Base-by-base conservation (phyloP, 2,329 filamentous ascomycete genomes). In the Phoma herbarum region DNA sequence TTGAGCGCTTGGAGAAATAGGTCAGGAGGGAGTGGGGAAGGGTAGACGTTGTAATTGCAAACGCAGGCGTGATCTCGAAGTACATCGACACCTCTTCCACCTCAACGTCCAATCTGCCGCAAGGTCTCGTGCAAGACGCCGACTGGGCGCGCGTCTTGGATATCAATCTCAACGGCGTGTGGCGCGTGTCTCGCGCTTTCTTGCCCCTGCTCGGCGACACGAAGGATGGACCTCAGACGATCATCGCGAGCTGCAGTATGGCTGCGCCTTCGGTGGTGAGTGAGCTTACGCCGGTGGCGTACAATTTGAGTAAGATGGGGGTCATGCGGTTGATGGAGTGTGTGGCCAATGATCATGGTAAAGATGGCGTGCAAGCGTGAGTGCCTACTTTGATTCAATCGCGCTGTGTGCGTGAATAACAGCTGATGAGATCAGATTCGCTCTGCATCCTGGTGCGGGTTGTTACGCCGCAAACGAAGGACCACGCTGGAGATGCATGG, bases 271-370 rank as follows among this genome's bases (percentile, higher is more conserved):
- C n/a, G 4, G 37, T 49, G 1, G 43, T 49, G 8, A 59, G 52
- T 11, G 23, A 41, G 1, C 14, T 69, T 10, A 62, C 59, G 22
- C 65, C 63, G 5, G 59, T 68, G 14, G 65, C 63, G 26, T 70
- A 70, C 46, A 69, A 69, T 37, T 43, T 69, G 23, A 57, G 44
- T 20, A 68, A 69, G 41, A 46, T 64, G 14, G 66, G 60, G 23
- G 53, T 49, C 6, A 67, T 63, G 31, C 50, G 67, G 23, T 42
- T 67, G 18, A 62, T 66, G n/a, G 67, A 70, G 54, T 63, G 66
- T 51, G 47, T 68, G 26, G 62, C 9, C 52, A 70, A 44, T 37
- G 84, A 85, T 26, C 62, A 74, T 53, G 55, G 52, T 6, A 39
- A 39, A 4, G 43, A 66, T 12, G 70, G 66, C 3, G 52, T 73